Evolutionary conservation across 2,329 filamentous ascomycete genomes (phyloP).

Genomic region (Aspergillus persii): DNA sequence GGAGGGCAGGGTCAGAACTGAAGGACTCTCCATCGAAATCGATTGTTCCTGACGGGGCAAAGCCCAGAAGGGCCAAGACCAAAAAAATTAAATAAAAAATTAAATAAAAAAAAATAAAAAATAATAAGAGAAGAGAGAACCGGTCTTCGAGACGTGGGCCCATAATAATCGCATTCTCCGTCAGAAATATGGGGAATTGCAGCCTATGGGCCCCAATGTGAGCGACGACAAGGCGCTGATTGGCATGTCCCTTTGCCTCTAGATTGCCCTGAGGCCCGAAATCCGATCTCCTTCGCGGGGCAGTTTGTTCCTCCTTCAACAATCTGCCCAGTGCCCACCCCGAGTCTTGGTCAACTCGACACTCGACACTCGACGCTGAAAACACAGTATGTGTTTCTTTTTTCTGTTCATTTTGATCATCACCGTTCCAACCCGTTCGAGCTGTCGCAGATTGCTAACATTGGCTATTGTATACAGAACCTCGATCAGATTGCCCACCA

Average conservation of each 20-base stretch:
- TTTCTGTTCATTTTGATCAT: neutral
- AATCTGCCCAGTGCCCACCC: too few species aligned
- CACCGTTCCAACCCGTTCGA: too few species aligned
- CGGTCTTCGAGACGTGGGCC: neutral
- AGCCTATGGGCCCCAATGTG: neutral
- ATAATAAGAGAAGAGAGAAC: neutral
- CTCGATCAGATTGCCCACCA: conserved; percentile 13
- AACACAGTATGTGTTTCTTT: neutral
- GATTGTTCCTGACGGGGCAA: neutral
- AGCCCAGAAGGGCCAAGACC: neutral
- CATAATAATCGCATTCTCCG: neutral
- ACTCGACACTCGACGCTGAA: neutral
- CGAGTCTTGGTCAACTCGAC: too few species aligned
- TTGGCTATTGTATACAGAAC: neutral
- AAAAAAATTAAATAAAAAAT: conserved; percentile 1
- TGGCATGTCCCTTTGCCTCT: neutral
- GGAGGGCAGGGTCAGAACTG: neutral
- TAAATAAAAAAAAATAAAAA: neutral
- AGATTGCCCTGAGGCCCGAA: neutral
- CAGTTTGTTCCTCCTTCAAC: neutral
- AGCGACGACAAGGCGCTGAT: neutral
- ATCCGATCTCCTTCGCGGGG: neutral
- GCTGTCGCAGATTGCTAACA: neutral
- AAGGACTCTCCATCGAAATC: neutral
- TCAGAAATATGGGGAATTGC: neutral